A percentile compares a stretch with the other conserved stretches of the same genome.
Evolutionary conservation across 306 rosid species (phyloP).

Genomic region (Citrullus colocynthis): DNA sequence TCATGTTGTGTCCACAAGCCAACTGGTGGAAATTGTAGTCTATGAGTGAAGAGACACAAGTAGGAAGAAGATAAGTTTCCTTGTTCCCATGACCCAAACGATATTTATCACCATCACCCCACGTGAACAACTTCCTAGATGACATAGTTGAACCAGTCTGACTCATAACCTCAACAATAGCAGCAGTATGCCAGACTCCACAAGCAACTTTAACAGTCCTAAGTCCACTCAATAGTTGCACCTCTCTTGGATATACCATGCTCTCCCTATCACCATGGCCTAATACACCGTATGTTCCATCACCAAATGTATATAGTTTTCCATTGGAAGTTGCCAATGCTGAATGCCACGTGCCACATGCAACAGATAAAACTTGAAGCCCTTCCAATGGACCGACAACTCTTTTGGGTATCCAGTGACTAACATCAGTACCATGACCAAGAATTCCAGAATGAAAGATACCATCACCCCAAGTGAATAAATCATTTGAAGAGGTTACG

Average conservation of each 20-base stretch:
- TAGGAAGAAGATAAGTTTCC: conserved; percentile 71
- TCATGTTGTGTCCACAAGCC: conserved; percentile 78
- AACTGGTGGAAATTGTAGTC: conserved; percentile 77
- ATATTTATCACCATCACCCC: conserved; percentile 94
- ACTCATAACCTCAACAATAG: conserved; percentile 68
- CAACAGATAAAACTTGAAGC: conserved; percentile 66
- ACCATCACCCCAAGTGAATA: conserved; percentile 93
- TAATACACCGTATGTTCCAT: conserved; percentile 81
- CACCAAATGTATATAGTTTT: conserved; percentile 82
- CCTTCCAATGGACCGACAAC: conserved; percentile 63
- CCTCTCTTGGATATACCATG: conserved; percentile 61
- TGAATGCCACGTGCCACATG: conserved; percentile 94
- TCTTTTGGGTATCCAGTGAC: conserved; percentile 78
- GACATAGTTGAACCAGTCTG: conserved; percentile 31
- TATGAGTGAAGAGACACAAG: conserved; percentile 69
- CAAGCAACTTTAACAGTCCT: conserved; percentile 74
- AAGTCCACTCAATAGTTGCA: conserved; percentile 53
- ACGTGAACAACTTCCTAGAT: conserved; percentile 62
- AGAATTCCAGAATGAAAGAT: conserved; percentile 68
- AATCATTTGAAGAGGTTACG: conserved; percentile 56
- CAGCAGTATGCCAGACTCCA: conserved; percentile 98
- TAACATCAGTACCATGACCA: conserved; percentile 74
- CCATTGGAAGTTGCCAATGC: conserved; percentile 68
- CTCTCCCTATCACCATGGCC: conserved; percentile 84
- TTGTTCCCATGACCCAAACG: conserved; percentile 81